phyloP scores from a whole-genome alignment of 306 rosid species.

The Corylus avellana region DNA sequence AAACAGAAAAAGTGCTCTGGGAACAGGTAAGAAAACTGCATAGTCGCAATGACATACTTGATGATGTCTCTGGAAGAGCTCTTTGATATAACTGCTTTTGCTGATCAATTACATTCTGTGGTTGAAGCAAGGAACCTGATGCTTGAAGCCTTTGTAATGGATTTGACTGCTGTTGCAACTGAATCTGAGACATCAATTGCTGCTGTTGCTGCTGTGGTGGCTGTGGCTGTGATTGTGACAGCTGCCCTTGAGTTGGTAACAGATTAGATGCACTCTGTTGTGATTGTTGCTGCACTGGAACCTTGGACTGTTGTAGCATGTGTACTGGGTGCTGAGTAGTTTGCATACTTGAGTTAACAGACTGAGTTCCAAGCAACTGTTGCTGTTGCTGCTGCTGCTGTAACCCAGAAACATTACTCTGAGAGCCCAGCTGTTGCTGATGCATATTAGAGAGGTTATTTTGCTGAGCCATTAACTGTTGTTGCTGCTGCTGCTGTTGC shows the following conservation, averaged over 20 bases:
- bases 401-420: slow-evolving; percentile 63
- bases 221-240: slow-evolving; percentile 51
- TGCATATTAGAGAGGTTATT: slow-evolving; percentile 64
- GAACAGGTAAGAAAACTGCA: slow-evolving; percentile 22
- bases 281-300: slow-evolving; percentile 62
- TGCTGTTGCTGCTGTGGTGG: slow-evolving; percentile 77
- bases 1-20: slow-evolving; percentile 9
- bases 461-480: slow-evolving; percentile 73
- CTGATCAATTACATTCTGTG: slow-evolving; percentile 71
- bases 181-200: slow-evolving; percentile 74
- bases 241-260: slow-evolving; percentile 69
- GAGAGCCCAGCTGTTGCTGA: slow-evolving; percentile 78
- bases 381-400: slow-evolving; percentile 68
- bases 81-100: slow-evolving; percentile 80
- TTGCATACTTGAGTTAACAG: slow-evolving; percentile 76
- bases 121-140: slow-evolving; percentile 68
- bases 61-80: slow-evolving; percentile 71
- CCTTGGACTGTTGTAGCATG: slow-evolving; percentile 72
- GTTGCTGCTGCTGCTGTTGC: slow-evolving; percentile 65
- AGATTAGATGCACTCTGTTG: slow-evolving; percentile 59
- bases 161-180: slow-evolving; percentile 75
- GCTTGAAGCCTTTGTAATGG: slow-evolving; percentile 69
- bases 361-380: slow-evolving; percentile 57
- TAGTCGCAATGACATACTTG: slow-evolving; percentile 53
- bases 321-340: slow-evolving; percentile 68